Percentiles rank a stretch among this genome's conserved stretches.
Evolutionary conservation across 2,329 filamentous ascomycete species (phyloP).

Genomic region (Paramyrothecium roridum): DNA sequence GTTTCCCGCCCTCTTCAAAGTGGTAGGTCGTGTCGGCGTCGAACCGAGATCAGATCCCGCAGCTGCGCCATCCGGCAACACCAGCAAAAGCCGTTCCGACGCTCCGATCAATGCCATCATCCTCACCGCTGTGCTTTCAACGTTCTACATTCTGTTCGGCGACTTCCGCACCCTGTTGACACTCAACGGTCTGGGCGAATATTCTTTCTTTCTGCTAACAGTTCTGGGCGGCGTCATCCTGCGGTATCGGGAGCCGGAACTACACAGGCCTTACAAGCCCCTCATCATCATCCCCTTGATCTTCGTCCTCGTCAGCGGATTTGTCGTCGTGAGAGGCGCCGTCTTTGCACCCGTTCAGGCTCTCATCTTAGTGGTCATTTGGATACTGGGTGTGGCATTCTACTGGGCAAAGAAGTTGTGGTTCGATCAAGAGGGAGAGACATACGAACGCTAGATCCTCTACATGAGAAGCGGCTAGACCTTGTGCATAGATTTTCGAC

Average conservation of each 20-base stretch:
- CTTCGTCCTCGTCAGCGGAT: conserved; percentile 56
- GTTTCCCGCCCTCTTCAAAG: conserved; percentile 43
- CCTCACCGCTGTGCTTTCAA: conserved; percentile 44
- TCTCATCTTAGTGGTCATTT: conserved; percentile 46
- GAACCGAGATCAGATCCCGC: conserved; percentile 4
- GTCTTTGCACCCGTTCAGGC: conserved; percentile 56
- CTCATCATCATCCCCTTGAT: conserved; percentile 44
- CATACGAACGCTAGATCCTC: not conserved
- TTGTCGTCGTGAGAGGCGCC: conserved; percentile 57
- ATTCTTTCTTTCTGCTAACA: conserved; percentile 62
- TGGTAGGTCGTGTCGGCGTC: conserved; percentile 40
- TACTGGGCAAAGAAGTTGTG: conserved; percentile 22
- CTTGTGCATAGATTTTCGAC: not conserved
- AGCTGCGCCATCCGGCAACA: conserved; percentile 1
- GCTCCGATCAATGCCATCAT: conserved; percentile 53
- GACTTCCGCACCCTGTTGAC: conserved; percentile 60
- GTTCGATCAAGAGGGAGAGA: not conserved
- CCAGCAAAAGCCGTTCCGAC: conserved; percentile 31
- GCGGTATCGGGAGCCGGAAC: conserved; percentile 50
- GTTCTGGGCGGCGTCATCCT: conserved; percentile 57
- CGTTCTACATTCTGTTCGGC: conserved; percentile 57
- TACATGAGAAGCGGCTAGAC: not conserved
- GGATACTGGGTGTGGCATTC: conserved; percentile 44
- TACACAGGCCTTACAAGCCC: conserved; percentile 55
- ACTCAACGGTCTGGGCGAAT: conserved; percentile 58